Evolutionary conservation across 768 basidiomycete species (phyloP), one percentile per base, ranked within the genome.

Genomic region (Boletus subparvulus): DNA sequence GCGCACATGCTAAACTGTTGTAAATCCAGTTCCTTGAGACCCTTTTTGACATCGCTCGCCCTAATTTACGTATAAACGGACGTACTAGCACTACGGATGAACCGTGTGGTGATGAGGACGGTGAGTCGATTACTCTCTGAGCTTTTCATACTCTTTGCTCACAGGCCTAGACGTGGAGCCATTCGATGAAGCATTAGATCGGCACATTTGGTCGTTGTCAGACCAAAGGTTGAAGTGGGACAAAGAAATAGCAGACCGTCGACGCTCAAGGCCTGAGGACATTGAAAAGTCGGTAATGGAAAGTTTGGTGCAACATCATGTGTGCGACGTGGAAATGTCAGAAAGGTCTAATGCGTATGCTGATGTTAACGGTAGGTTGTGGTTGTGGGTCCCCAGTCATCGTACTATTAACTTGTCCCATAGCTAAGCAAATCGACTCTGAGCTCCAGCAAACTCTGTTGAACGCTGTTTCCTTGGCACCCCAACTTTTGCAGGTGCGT

Each of bases 101-200:
- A 5, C 73, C 85, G n/a, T 78, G 80, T 21, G 77, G 80, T 21
- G 77, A 79, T 47, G 82, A 81, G 56, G 78, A 81, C 63, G 82
- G 87, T 83, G 49, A 50, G 72, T 47, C 2, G n/a, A 37, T 33
- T 28, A 49, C 24, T 58, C 53, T 41, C 3, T 43, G 17, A 45
- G 47, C 12, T 48, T 36, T 44, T 28, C 35, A 11, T 44, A 10
- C 21, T 12, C 24, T 33, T 33, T 40, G 21, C 26, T 63, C 16
- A 65, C 32, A 26, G 26, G 16, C 17, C n/a, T 59, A 87, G 85
- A 85, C 43, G 83, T 84, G 61, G 90, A 94, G 65, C 80, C 84
- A 3, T 96, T 94, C 69, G 92, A 96, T 65, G 92, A 96, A 71
- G 84, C 83, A 3, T 81, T 96, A 33, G 93, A 95, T 68, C 76